Conservation (phyloP, 805 yeast genomes). For the Pichia deserticola region DNA sequence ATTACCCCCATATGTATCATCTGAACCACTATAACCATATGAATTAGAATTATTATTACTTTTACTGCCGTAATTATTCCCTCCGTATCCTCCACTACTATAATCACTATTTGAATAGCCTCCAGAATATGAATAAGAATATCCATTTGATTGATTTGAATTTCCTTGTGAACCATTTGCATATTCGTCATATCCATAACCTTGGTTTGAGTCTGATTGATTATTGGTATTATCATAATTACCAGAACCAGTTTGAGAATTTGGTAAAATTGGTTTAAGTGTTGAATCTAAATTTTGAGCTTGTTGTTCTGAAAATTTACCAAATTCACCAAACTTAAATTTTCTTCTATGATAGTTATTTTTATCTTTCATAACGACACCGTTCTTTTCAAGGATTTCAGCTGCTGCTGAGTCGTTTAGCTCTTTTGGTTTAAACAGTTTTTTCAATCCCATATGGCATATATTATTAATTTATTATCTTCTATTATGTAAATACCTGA, state of each 20-base stretch:
- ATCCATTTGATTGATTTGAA: background rate
- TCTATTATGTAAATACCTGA: too few species aligned
- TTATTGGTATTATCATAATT: constrained; percentile 9
- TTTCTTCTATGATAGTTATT: constrained; percentile 24
- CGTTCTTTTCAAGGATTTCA: constrained; percentile 36
- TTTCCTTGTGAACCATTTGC: constrained; percentile 7
- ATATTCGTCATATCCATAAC: constrained; percentile 16
- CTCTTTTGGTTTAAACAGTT: constrained; percentile 43
- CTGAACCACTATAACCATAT: background rate
- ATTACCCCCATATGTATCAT: background rate
- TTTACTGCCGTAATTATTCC: background rate
- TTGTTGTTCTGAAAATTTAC: constrained; percentile 37
- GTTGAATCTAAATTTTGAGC: constrained; percentile 12
- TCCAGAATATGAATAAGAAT: background rate
- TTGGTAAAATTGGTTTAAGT: constrained; percentile 15
- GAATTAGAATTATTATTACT: background rate
- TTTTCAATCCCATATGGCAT: constrained; percentile 35
- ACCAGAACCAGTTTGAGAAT: constrained; percentile 9
- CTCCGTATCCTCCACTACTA: background rate
- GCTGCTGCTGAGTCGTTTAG: constrained; percentile 34
- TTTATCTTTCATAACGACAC: constrained; percentile 31
- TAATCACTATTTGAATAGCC: background rate
- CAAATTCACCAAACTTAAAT: constrained; percentile 42
- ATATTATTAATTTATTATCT: too few species aligned
- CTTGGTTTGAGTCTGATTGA: constrained; percentile 18